Evolutionary conservation across 179 eudicot genomes (phyloP).

Genomic region (Silene vulgaris): DNA sequence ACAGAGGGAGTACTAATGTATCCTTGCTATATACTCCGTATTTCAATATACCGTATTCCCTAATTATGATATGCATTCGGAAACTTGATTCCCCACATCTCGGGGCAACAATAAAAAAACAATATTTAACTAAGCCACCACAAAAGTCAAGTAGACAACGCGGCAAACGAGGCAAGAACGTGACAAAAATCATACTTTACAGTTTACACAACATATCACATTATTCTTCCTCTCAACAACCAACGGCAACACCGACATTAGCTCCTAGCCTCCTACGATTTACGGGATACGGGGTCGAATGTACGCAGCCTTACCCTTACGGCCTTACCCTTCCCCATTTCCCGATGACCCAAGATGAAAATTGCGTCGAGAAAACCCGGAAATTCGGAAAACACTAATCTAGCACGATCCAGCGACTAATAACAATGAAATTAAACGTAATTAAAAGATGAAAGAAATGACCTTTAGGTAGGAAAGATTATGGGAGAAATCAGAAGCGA

Average conservation of each 20-base stretch:
- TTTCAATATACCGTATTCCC: background rate
- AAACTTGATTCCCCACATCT: background rate
- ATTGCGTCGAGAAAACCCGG: background rate
- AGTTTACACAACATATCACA: background rate
- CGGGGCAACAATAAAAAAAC: background rate
- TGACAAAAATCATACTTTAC: background rate
- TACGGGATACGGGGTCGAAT: background rate
- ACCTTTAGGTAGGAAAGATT: slow-evolving; percentile 78
- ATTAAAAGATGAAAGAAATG: background rate
- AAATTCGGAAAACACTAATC: background rate
- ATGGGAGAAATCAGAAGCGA: slow-evolving; percentile 54
- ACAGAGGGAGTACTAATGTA: too few relatives aligned
- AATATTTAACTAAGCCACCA: background rate
- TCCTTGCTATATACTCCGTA: too few relatives aligned
- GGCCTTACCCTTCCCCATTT: background rate
- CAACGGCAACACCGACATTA: background rate
- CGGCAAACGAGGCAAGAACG: background rate
- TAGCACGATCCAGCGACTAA: background rate
- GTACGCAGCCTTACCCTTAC: background rate
- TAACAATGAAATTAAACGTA: background rate
- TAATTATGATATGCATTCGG: background rate
- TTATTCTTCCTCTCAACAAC: background rate
- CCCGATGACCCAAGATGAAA: background rate
- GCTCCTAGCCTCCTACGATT: background rate
- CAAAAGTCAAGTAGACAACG: background rate